phyloP scores from a whole-genome alignment of 2,329 filamentous ascomycete species.

The Parafenestella ontariensis region DNA sequence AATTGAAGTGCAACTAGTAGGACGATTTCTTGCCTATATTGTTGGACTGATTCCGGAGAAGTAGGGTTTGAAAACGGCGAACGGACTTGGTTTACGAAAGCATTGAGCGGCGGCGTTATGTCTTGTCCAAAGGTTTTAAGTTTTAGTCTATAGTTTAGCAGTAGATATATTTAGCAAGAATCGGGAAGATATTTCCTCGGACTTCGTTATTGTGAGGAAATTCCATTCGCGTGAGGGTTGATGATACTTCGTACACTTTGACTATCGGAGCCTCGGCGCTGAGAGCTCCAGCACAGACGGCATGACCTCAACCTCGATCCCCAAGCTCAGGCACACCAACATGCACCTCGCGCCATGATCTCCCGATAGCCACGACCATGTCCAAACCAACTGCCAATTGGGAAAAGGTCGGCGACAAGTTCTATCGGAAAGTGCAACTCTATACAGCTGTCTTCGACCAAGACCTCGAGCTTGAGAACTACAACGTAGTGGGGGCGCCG shows the following conservation, averaged over 20 bases:
- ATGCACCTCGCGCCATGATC: conserved; percentile 22
- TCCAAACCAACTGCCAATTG: conserved; percentile 82
- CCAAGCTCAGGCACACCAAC: conserved; percentile 5
- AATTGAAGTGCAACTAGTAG: conserved; percentile 6
- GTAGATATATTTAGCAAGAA: conserved; percentile 12
- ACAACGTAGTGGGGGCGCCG: conserved; percentile 87
- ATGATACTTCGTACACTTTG: too few relatives aligned
- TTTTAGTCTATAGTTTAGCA: conserved; percentile 3
- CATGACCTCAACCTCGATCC: conserved; percentile 19
- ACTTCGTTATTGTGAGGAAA: background rate
- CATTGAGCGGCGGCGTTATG: conserved; percentile 44
- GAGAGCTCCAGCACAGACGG: conserved; percentile 5
- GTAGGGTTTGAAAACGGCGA: background rate
- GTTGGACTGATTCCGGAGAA: background rate
- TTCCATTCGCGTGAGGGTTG: background rate
- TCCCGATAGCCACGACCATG: conserved; percentile 34
- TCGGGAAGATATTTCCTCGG: background rate
- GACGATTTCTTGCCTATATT: background rate
- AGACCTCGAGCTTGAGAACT: conserved; percentile 93
- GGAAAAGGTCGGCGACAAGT: conserved; percentile 91
- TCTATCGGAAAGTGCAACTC: conserved; percentile 93
- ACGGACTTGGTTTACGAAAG: conserved; percentile 29
- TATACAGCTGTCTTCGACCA: conserved; percentile 94
- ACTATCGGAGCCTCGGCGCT: conserved; percentile 3
- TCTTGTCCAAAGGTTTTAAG: background rate